These are phyloP conservation scores for Nasturtium officinale DNA, from an alignment of 345 rosid genomes.

Conservation along the genomic window DNA sequence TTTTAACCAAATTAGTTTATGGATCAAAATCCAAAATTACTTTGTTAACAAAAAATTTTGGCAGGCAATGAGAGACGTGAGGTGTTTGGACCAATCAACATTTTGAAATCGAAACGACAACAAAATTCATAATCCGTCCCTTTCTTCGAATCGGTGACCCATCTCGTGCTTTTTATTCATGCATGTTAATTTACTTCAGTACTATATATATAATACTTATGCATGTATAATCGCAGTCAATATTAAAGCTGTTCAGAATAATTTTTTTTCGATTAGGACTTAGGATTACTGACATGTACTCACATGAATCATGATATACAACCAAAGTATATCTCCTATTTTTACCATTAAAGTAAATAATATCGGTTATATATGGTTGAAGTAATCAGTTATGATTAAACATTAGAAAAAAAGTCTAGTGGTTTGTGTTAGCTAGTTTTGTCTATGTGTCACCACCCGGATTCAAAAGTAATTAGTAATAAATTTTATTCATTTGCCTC, in stretches of 20 bases:
- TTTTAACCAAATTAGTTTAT: not conserved
- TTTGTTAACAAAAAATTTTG: not conserved
- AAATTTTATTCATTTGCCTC: not conserved
- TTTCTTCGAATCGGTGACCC: not conserved
- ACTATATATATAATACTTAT: not conserved
- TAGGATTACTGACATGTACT: not conserved
- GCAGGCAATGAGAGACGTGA: not conserved
- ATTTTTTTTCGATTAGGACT: not conserved
- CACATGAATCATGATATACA: no score
- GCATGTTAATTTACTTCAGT: not conserved
- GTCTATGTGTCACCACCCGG: not conserved
- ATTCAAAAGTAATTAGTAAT: not conserved
- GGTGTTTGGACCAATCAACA: not conserved
- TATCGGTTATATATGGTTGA: not conserved
- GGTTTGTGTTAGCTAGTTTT: not conserved
- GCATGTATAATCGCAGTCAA: not conserved
- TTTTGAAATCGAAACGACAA: not conserved
- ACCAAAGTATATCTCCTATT: no score
- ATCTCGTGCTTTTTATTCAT: not conserved
- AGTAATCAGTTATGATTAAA: not conserved
- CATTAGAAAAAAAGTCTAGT: not conserved
- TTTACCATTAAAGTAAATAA: no score
- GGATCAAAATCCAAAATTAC: not conserved
- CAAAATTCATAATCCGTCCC: not conserved
- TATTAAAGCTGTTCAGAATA: not conserved